phyloP scores from a whole-genome alignment of 75 land plant genomes.

The Cupressus sempervirens region DNA sequence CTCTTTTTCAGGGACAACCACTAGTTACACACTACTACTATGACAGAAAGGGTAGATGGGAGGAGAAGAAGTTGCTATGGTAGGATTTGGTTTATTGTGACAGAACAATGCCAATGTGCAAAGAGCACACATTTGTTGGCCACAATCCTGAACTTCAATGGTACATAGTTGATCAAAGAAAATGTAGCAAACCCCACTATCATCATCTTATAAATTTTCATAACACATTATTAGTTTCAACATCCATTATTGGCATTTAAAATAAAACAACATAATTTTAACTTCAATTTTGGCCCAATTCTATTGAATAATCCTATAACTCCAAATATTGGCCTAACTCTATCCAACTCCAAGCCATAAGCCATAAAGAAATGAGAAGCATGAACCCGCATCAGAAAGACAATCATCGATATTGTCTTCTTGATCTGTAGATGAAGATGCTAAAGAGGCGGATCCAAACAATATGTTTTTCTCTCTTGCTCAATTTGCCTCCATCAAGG shows the following conservation, averaged over 20 bases:
- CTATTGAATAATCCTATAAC: too few species aligned
- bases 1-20: slow-evolving; percentile 41
- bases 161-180: slow-evolving; percentile 84
- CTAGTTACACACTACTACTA: slow-evolving; percentile 45
- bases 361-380: slow-evolving; percentile 15
- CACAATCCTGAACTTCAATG: too few species aligned
- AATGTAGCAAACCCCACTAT: slow-evolving; percentile 76
- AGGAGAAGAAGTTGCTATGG: slow-evolving; percentile 29
- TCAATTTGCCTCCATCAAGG: too few species aligned
- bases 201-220: slow-evolving; percentile 35
- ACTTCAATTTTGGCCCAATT: too few species aligned
- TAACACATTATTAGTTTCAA: not conserved
- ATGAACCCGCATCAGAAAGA: slow-evolving; percentile 35
- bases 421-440: slow-evolving; percentile 43
- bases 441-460: slow-evolving; percentile 34
- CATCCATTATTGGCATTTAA: not conserved
- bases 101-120: slow-evolving; percentile 84
- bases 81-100: slow-evolving; percentile 80
- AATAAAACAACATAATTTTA: too few species aligned
- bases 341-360: slow-evolving; percentile 1
- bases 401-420: slow-evolving; percentile 42
- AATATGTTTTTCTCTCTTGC: slow-evolving; percentile 54
- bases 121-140: slow-evolving; percentile 90
- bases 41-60: slow-evolving; percentile 87
- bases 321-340: too few species aligned